A percentile compares a stretch with the other conserved stretches of the same genome.
Conservation (phyloP, 2,329 filamentous ascomycete genomes). For the Plectosphaerella cucumerina region DNA sequence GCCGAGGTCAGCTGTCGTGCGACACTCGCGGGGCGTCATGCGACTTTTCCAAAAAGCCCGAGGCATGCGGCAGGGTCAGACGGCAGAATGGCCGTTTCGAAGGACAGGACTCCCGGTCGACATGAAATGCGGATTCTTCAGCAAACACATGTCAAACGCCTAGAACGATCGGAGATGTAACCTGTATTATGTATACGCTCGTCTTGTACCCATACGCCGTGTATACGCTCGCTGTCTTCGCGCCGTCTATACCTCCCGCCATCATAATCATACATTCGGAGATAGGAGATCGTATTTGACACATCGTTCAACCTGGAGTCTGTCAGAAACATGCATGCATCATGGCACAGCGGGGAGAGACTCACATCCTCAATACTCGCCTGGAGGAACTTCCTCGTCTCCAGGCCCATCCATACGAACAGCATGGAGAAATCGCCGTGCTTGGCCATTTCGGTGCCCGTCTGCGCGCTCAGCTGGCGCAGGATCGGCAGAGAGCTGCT, state of each 20-base stretch:
- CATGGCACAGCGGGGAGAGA: constrained; percentile 13
- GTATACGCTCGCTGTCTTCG: too few relatives aligned
- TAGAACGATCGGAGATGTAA: too few relatives aligned
- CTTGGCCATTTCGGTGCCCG: constrained; percentile 65
- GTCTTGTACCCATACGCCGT: too few relatives aligned
- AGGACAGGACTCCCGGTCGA: too few relatives aligned
- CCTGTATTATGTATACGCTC: too few relatives aligned
- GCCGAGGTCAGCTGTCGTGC: too few relatives aligned
- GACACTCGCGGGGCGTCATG: too few relatives aligned
- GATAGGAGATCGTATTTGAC: constrained; percentile 88
- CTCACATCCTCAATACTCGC: constrained; percentile 83
- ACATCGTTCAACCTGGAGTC: constrained; percentile 68
- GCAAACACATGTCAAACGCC: too few relatives aligned
- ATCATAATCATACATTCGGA: constrained; percentile 65
- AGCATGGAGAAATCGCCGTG: constrained; percentile 79
- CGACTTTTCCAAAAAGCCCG: too few relatives aligned
- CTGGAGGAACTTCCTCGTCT: constrained; percentile 84
- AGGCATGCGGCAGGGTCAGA: too few relatives aligned
- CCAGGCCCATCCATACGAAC: constrained; percentile 85
- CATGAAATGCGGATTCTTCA: too few relatives aligned
- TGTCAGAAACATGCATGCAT: constrained; percentile 9
- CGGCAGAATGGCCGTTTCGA: too few relatives aligned
- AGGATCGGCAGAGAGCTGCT: constrained; percentile 84
- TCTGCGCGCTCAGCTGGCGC: constrained; percentile 77
- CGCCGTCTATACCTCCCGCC: background rate